A percentile compares a stretch with the other conserved stretches of the same genome.
Conservation (phyloP, 306 rosid genomes). For the Castanopsis chinensis region DNA sequence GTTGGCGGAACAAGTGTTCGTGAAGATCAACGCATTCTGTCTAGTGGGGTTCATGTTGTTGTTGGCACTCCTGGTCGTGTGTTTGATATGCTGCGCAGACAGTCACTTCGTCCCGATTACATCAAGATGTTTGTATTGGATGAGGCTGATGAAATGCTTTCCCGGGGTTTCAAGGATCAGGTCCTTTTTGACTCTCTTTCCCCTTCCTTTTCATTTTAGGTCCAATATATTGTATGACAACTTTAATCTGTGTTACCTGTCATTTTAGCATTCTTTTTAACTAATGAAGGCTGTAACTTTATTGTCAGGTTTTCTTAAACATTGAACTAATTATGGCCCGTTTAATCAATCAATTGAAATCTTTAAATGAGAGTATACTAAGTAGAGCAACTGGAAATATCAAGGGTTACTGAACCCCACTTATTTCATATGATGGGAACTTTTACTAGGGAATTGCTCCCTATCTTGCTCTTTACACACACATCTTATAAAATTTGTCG, state of each 20-base stretch:
- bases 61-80: slow-evolving; percentile 88
- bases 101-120: slow-evolving; percentile 62
- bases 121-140: slow-evolving; percentile 84
- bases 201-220: not conserved
- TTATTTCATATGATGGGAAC: not conserved
- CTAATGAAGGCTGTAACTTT: not conserved
- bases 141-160: slow-evolving; percentile 88
- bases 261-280: not conserved
- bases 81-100: slow-evolving; percentile 76
- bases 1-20: slow-evolving; percentile 83
- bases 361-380: not conserved
- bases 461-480: too few species aligned
- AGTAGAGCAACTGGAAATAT: not conserved
- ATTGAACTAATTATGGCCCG: not conserved
- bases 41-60: slow-evolving; percentile 77
- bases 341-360: not conserved
- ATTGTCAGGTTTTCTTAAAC: not conserved
- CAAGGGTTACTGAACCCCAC: not conserved
- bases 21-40: slow-evolving; percentile 72
- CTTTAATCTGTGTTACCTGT: not conserved
- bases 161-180: slow-evolving; percentile 83
- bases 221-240: not conserved
- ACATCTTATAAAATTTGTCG: too few species aligned
- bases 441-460: not conserved
- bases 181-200: slow-evolving; percentile 23